Conservation (phyloP, 495 filamentous ascomycete species). For the Neurospora sublineolata region DNA sequence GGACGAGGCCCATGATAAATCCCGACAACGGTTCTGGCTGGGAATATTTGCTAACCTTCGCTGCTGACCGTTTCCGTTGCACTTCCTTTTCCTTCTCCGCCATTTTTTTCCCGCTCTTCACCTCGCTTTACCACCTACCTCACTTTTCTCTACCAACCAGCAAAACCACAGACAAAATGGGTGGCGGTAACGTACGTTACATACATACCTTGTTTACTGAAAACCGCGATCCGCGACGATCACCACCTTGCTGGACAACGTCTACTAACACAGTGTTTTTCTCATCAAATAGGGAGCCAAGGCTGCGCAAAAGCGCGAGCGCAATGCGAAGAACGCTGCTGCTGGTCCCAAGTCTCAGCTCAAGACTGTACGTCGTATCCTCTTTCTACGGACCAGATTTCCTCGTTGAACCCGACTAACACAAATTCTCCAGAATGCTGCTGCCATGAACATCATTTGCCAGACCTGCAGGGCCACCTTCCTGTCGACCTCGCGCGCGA, state of each 20-base stretch:
- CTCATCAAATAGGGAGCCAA: slow-evolving; percentile 37
- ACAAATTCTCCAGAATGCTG: slow-evolving; percentile 27
- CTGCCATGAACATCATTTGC: slow-evolving; percentile 47
- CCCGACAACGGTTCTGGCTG: neutral
- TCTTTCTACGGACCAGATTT: neutral
- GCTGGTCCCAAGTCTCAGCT: slow-evolving; percentile 46
- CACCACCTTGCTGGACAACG: neutral
- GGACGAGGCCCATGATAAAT: neutral
- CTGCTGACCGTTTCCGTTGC: neutral
- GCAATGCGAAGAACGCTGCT: slow-evolving; percentile 36
- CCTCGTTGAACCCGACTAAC: too few relatives aligned
- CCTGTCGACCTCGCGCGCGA: slow-evolving; percentile 42
- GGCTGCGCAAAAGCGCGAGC: slow-evolving; percentile 46
- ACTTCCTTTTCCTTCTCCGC: neutral
- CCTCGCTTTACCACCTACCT: neutral
- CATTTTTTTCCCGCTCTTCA: neutral
- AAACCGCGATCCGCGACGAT: neutral
- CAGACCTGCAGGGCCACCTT: slow-evolving; percentile 45
- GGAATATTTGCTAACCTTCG: neutral
- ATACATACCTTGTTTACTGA: neutral
- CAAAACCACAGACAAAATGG: slow-evolving; percentile 27
- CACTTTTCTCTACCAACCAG: neutral
- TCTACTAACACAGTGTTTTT: neutral
- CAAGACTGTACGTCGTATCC: slow-evolving; percentile 32
- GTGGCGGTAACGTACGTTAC: slow-evolving; percentile 38